Evolutionary conservation across 2,329 filamentous ascomycete species (phyloP).

Genomic region (Passalora sequoiae): DNA sequence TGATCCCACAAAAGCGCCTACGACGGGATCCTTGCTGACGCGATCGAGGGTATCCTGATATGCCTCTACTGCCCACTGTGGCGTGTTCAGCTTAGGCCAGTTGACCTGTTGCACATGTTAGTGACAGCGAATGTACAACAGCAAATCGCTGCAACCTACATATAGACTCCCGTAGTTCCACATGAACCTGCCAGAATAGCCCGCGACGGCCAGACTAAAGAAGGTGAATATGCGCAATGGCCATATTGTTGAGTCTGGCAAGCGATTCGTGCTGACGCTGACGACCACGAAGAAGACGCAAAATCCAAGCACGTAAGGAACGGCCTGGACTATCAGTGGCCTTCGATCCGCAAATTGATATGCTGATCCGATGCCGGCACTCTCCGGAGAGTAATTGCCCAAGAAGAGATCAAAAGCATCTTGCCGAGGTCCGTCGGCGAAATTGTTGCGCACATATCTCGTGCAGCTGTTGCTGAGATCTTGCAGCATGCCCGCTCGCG

Average conservation of each 20-base stretch:
- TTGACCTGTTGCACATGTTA: slow-evolving; percentile 63
- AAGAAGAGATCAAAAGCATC: slow-evolving; percentile 95
- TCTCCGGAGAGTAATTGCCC: slow-evolving; percentile 73
- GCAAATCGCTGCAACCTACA: slow-evolving; percentile 56
- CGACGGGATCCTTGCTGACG: slow-evolving; percentile 73
- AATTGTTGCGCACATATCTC: slow-evolving; percentile 90
- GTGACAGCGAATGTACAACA: slow-evolving; percentile 8
- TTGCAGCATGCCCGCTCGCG: slow-evolving; percentile 75
- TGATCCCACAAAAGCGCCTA: slow-evolving; percentile 65
- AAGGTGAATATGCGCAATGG: slow-evolving; percentile 77
- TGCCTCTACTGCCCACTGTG: slow-evolving; percentile 78
- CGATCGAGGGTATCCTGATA: slow-evolving; percentile 81
- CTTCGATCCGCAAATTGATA: slow-evolving; percentile 78
- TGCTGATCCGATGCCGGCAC: slow-evolving; percentile 63
- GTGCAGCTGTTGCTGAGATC: slow-evolving; percentile 85
- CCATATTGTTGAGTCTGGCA: slow-evolving; percentile 70
- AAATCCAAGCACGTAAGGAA: slow-evolving; percentile 84
- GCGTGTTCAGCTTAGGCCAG: slow-evolving; percentile 94
- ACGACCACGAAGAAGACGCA: slow-evolving; percentile 79
- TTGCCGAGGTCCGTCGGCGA: slow-evolving; percentile 85
- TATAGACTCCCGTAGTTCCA: slow-evolving; percentile 83
- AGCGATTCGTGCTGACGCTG: slow-evolving; percentile 64
- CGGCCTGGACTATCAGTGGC: slow-evolving; percentile 82
- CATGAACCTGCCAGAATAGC: slow-evolving; percentile 72
- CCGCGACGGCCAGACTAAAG: slow-evolving; percentile 66